Conservation (phyloP, 1,284 basidiomycete species). For the Agroathelia rolfsii region DNA sequence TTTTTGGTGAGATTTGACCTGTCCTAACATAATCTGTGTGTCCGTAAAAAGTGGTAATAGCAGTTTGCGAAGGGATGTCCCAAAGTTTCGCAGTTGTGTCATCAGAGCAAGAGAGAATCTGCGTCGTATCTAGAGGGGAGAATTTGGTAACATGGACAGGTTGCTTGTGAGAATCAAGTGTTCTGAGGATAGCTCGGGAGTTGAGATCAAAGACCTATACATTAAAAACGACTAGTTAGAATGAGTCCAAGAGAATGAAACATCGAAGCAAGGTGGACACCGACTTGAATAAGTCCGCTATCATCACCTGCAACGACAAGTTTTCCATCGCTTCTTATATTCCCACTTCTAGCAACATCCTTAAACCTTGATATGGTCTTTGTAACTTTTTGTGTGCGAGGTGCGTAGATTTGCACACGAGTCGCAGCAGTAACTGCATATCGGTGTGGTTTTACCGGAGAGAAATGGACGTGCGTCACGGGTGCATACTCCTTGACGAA, state of each 20-base stretch:
- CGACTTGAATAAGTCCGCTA: conserved; percentile 83
- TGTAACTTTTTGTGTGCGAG: conserved; percentile 87
- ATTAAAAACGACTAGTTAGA: not conserved
- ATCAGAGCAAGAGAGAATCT: conserved; percentile 91
- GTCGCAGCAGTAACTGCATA: conserved; percentile 95
- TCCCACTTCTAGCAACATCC: conserved; percentile 84
- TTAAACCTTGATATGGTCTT: conserved; percentile 97
- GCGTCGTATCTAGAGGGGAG: conserved; percentile 71
- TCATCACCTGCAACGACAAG: conserved; percentile 94
- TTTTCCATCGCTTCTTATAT: conserved; percentile 88
- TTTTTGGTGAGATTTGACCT: conserved; percentile 75
- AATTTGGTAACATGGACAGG: conserved; percentile 94
- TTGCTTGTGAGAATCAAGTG: conserved; percentile 87
- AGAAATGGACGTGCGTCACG: conserved; percentile 87
- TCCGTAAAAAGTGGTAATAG: conserved; percentile 69
- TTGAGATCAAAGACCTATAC: conserved; percentile 87
- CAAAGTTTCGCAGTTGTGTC: conserved; percentile 91
- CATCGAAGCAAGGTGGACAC: conserved; percentile 10
- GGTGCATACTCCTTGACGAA: conserved; percentile 94
- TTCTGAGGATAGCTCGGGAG: conserved; percentile 88
- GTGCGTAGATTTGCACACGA: conserved; percentile 92
- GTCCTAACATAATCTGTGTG: conserved; percentile 96
- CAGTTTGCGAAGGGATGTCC: conserved; percentile 88
- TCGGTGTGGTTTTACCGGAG: conserved; percentile 75
- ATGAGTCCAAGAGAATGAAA: not conserved